Evolutionary conservation across 495 filamentous ascomycete genomes (phyloP).

Genomic region (Trichoderma parareesei): DNA sequence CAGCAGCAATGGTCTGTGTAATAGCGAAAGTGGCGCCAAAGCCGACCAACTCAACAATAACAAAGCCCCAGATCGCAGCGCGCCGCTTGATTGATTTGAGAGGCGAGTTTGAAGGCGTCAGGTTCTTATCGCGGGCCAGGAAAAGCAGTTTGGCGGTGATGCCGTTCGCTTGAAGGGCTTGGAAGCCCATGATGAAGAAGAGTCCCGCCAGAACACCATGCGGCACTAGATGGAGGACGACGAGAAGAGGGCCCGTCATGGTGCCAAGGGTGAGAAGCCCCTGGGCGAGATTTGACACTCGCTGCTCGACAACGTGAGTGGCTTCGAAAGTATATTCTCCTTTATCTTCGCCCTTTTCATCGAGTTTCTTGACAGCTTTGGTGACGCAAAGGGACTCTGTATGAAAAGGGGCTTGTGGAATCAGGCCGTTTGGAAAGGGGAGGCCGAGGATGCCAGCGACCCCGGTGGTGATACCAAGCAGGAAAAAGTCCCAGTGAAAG

Average conservation of each 20-base stretch:
- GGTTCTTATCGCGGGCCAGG: conserved; percentile 54
- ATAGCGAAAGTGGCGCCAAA: conserved; percentile 91
- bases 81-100: conserved; percentile 54
- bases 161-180: conserved; percentile 72
- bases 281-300: conserved; percentile 76
- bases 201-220: conserved; percentile 82
- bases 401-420: conserved; percentile 91
- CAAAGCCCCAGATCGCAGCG: conserved; percentile 64
- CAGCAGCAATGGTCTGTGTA: conserved; percentile 88
- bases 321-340: conserved; percentile 53
- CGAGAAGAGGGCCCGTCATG: conserved; percentile 78
- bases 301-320: conserved; percentile 82
- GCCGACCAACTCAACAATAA: conserved; percentile 65
- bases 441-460: conserved; percentile 78
- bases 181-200: conserved; percentile 91
- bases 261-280: conserved; percentile 78
- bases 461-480: conserved; percentile 81
- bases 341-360: conserved; percentile 47
- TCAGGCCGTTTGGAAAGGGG: conserved; percentile 86
- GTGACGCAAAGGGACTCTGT: conserved; percentile 76
- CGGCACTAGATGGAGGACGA: conserved; percentile 77
- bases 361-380: conserved; percentile 48
- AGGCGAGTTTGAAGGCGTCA: conserved; percentile 59
- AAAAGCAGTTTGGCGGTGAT: conserved; percentile 78
- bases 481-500: conserved; percentile 94